Conservation (phyloP, 2,329 filamentous ascomycete species). For the Trichoderma sp. region DNA sequence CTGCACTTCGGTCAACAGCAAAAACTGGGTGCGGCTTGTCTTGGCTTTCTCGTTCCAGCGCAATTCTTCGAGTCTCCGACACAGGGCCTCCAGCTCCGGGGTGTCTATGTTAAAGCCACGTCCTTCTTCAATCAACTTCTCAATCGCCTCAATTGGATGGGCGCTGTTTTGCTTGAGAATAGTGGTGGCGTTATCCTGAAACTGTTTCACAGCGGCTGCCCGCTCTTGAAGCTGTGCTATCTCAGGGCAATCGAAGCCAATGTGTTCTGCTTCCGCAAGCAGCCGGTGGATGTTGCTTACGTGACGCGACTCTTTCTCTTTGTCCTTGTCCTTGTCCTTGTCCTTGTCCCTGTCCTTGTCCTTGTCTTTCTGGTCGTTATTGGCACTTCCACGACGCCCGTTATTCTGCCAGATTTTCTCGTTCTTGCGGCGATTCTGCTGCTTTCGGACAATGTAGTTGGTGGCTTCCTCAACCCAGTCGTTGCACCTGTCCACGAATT, state of each 20-base stretch:
- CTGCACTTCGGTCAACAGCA: constrained; percentile 74
- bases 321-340: neutral
- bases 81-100: constrained; percentile 79
- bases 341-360: constrained; percentile 57
- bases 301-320: constrained; percentile 77
- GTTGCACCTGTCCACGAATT: constrained; percentile 93
- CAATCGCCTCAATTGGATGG: constrained; percentile 69
- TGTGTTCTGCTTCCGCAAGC: constrained; percentile 75
- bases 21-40: constrained; percentile 57
- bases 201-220: constrained; percentile 77
- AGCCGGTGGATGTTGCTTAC: constrained; percentile 85
- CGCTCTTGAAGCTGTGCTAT: constrained; percentile 83
- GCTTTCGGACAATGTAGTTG: constrained; percentile 93
- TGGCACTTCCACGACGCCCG: constrained; percentile 56
- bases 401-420: constrained; percentile 80
- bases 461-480: constrained; percentile 98
- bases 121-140: constrained; percentile 87
- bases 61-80: constrained; percentile 76
- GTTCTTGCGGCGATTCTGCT: constrained; percentile 93
- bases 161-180: constrained; percentile 65
- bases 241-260: constrained; percentile 92
- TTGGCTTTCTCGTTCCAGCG: constrained; percentile 83
- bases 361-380: constrained; percentile 46
- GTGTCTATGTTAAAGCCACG: constrained; percentile 88
- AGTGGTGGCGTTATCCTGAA: constrained; percentile 70